Evolutionary conservation across 2,329 filamentous ascomycete genomes (phyloP), one percentile per base, ranked within the genome.

Genomic region (Nemania sp.): DNA sequence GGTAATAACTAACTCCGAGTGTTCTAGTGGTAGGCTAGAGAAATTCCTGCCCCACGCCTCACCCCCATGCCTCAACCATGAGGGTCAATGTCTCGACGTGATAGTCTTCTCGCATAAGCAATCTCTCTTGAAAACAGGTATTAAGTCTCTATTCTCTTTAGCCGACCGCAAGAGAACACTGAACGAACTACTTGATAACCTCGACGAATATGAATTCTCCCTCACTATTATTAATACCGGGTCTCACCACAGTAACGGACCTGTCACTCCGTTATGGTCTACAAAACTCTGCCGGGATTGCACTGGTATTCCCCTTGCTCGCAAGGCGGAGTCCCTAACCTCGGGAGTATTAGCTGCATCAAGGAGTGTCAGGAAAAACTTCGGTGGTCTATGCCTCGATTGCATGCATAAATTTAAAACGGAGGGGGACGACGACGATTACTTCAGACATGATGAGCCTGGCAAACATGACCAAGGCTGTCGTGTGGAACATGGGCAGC

Each of bases 371-470:
- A 29, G 29, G 52, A 26, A 2, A n/a, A 56, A 62, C 27, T 62
- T 66, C 53, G 52, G 51, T 24, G 22, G 64, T 18, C n/a, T 45
- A 15, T 62, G 47, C 18, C 24, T 58, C 13, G 53, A 62, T 47
- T 66, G 58, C 24, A 58, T 62, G 64, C 52, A 54, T 32, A 61
- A 55, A n/a, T 64, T 51, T 52, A 64, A 64, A 24, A 45, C 22
- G 29, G 56, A 41, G 5, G 47, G 32, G n/a, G 43, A 52, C 32
- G 10, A 61, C 45, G 7, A 41, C 22, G 56, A 68, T 20, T 58
- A 61, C 43, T 64, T 53, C 61, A 51, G 29, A 2, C 56, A 61
- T 13, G 56, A 52, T 8, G 41, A 26, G 20, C 26, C 24, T 3
- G n/a, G 43, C 2, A 2, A 52, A 4, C 29, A n/a, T 3, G 32